A percentile compares a stretch with the other conserved stretches of the same genome.
phyloP scores from a whole-genome alignment of 345 rosid species.

The Populus ilicifolia region DNA sequence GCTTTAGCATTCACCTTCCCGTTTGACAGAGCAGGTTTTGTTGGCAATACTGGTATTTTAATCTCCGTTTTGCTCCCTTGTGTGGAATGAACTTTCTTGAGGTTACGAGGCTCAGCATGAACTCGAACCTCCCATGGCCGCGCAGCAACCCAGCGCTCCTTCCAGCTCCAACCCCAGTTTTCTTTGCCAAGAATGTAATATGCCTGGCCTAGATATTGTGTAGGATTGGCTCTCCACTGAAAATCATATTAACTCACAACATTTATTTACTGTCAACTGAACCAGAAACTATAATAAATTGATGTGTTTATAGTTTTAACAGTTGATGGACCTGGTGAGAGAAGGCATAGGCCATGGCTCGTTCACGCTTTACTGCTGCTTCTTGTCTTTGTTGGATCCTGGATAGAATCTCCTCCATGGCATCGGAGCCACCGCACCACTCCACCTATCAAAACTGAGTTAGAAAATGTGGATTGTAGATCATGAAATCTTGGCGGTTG shows the following conservation, averaged over 20 bases:
- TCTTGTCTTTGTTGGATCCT: constrained; percentile 78
- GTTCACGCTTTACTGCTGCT: constrained; percentile 74
- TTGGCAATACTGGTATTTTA: constrained; percentile 11
- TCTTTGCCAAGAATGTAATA: constrained; percentile 61
- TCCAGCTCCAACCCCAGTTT: constrained; percentile 93
- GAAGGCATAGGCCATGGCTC: constrained; percentile 92
- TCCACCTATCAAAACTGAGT: constrained; percentile 43
- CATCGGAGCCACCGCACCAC: constrained; percentile 72
- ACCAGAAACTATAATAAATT: not conserved
- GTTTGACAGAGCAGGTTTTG: constrained; percentile 31
- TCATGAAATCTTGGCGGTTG: not conserved
- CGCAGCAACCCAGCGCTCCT: constrained; percentile 77
- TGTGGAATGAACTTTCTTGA: constrained; percentile 27
- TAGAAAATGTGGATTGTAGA: not conserved
- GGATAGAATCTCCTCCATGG: constrained; percentile 74
- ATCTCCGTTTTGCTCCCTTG: constrained; percentile 35
- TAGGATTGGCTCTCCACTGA: constrained; percentile 86
- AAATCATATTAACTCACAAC: not conserved
- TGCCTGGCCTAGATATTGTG: constrained; percentile 76
- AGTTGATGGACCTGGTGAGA: constrained; percentile 66
- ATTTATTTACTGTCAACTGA: not conserved
- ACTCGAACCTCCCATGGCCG: constrained; percentile 78
- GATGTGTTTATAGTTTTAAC: not conserved
- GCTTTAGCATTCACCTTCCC: constrained; percentile 25
- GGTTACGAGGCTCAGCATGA: constrained; percentile 30